These are phyloP conservation scores for Acacia crassicarpa DNA, from an alignment of 306 rosid genomes.

Conservation along the genomic window DNA sequence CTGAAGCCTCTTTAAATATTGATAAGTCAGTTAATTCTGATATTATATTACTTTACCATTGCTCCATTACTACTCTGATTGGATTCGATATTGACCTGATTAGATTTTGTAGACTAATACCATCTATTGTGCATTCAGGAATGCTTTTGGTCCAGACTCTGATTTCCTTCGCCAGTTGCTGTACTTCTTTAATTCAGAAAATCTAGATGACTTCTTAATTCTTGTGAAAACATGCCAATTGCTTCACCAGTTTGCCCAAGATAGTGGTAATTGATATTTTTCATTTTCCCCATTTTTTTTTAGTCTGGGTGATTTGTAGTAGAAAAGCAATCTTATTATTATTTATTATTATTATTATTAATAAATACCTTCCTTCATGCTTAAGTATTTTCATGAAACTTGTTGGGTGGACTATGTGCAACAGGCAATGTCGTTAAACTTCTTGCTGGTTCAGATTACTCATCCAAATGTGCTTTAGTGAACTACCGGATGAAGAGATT, in stretches of 20 bases:
- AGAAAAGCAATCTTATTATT: slow-evolving; percentile 8
- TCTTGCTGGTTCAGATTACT: slow-evolving; percentile 77
- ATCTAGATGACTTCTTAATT: slow-evolving; percentile 57
- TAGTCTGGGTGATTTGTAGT: slow-evolving; percentile 7
- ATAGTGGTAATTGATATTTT: slow-evolving; percentile 52
- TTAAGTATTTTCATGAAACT: slow-evolving; percentile 20
- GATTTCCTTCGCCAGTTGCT: slow-evolving; percentile 87
- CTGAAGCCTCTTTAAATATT: neutral
- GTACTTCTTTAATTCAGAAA: slow-evolving; percentile 73
- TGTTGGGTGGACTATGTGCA: slow-evolving; percentile 27
- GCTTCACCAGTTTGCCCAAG: slow-evolving; percentile 60
- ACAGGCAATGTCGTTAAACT: slow-evolving; percentile 72
- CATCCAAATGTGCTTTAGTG: slow-evolving; percentile 59
- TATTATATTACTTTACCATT: slow-evolving; percentile 16
- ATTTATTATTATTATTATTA: neutral
- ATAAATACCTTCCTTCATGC: slow-evolving; percentile 10
- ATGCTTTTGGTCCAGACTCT: slow-evolving; percentile 78
- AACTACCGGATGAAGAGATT: slow-evolving; percentile 77
- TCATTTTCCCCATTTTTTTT: slow-evolving; percentile 14
- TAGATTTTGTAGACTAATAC: slow-evolving; percentile 15
- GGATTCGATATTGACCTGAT: neutral
- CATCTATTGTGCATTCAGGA: slow-evolving; percentile 59
- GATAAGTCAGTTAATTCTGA: slow-evolving; percentile 1
- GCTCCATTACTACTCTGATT: slow-evolving; percentile 18
- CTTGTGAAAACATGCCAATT: slow-evolving; percentile 83